These are phyloP conservation scores for Gautieria morchelliformis DNA, from an alignment of 768 basidiomycete genomes.

Conservation along the genomic window DNA sequence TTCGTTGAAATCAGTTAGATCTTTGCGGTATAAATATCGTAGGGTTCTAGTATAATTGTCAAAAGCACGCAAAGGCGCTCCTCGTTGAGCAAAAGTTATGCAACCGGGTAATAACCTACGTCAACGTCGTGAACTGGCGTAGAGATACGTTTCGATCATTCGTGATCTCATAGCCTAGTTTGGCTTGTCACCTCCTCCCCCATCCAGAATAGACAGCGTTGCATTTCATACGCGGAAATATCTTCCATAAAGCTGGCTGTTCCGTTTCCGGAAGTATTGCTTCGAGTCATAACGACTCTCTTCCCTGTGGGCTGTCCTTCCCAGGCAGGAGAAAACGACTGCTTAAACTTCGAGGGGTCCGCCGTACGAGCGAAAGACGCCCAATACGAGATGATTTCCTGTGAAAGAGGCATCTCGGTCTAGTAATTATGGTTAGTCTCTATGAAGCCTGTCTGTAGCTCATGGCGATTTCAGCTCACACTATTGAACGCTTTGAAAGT, in stretches of 20 bases:
- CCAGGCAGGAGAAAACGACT: slow-evolving; percentile 12
- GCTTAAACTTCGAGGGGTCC: slow-evolving; percentile 11
- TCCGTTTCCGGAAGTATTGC: not conserved
- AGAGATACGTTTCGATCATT: not conserved
- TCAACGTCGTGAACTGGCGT: too few species aligned
- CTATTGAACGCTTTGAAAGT: slow-evolving; percentile 29
- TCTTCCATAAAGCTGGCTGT: slow-evolving; percentile 23
- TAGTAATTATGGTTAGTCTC: slow-evolving; percentile 7
- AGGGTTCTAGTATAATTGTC: too few species aligned
- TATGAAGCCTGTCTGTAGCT: not conserved
- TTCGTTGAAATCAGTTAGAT: too few species aligned
- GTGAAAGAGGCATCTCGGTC: slow-evolving; percentile 29
- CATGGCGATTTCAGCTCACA: slow-evolving; percentile 12
- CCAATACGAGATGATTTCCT: slow-evolving; percentile 35
- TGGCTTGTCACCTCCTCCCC: slow-evolving; percentile 24
- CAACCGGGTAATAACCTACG: too few species aligned
- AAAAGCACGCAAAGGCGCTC: too few species aligned
- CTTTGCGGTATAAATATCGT: too few species aligned
- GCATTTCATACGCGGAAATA: slow-evolving; percentile 22
- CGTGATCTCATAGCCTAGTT: slow-evolving; percentile 20
- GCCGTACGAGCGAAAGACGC: slow-evolving; percentile 28
- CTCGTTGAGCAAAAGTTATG: too few species aligned
- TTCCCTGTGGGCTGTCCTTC: not conserved
- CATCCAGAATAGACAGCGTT: slow-evolving; percentile 35
- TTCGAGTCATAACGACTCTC: slow-evolving; percentile 4